Conservation (phyloP, 208 protist species). For the Crithidia expoeki region DNA sequence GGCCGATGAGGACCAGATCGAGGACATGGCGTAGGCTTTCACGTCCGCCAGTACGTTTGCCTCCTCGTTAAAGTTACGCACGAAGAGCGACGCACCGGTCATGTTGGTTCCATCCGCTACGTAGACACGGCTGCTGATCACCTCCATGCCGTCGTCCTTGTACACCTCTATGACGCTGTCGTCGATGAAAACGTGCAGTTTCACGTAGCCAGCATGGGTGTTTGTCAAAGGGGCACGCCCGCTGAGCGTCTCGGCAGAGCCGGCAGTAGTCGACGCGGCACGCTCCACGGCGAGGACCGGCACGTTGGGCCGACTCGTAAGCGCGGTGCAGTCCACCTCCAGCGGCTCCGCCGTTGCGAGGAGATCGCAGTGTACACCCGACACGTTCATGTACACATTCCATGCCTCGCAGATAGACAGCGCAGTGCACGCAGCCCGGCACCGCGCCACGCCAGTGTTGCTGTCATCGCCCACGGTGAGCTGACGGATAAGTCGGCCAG, state of each 20-base stretch:
- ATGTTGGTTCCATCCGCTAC: conserved; percentile 17
- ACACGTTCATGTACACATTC: conserved; percentile 17
- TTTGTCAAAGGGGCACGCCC: conserved; percentile 42
- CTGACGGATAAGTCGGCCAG: neutral
- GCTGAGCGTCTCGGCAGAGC: conserved; percentile 28
- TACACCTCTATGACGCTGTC: conserved; percentile 49
- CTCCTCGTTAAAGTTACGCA: conserved; percentile 17
- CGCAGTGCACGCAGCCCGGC: conserved; percentile 11
- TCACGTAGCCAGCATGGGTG: conserved; percentile 30
- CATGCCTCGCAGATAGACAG: conserved; percentile 27
- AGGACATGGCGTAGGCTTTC: conserved; percentile 39
- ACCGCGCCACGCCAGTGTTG: conserved; percentile 15
- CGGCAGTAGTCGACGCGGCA: conserved; percentile 32
- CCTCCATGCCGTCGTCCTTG: conserved; percentile 49
- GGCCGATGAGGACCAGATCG: conserved; percentile 29
- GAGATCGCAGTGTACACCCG: conserved; percentile 25
- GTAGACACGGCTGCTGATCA: conserved; percentile 40
- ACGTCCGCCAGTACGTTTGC: conserved; percentile 17
- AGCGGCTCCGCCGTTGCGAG: conserved; percentile 34
- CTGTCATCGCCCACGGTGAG: conserved; percentile 19
- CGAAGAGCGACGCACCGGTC: conserved; percentile 37
- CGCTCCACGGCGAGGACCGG: conserved; percentile 42
- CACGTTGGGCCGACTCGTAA: conserved; percentile 34
- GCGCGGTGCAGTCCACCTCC: neutral
- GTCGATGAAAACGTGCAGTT: conserved; percentile 45